Evolutionary conservation across 2,329 filamentous ascomycete genomes (phyloP), one percentile per base, ranked within the genome.

Genomic region (Orbilia brochopaga): DNA sequence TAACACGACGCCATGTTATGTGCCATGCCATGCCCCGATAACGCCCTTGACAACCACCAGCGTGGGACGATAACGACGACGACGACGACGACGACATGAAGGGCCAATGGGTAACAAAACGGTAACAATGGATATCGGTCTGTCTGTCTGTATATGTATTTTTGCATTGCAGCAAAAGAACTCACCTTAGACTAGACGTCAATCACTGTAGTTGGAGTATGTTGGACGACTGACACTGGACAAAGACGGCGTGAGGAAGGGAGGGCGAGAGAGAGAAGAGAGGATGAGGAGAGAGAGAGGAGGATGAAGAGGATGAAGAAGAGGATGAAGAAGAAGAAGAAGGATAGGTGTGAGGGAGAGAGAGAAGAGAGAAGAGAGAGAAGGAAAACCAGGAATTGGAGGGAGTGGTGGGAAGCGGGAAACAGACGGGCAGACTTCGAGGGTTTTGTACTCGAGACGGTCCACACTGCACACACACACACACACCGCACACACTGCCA

Each of bases 401-500:
- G 60, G 50, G 32, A 56, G 59, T 59, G 40, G 46, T 30, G 30
- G 54, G 67, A n/a, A 65, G 59, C 51, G 32, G 55, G 60, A 59
- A 70, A 37, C 59, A 60, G 60, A 60, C 67, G 67, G 66, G 67
- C 59, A 40, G 59, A 63, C 62, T 65, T 32, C 54, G 67, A 64
- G 67, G 67, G 67, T 72, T 72, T 72, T 72, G 67, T 72, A 72
- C 67, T 72, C 67, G 67, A 67, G 63, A 67, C 55, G 37, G 55
- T 19, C 55, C 27, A 4, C 53, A 42, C 37, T 4, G 37, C 37
- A 42, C 37, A 3, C 3, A 32, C 8, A 8, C 3, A 32, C 27
- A 32, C 4, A 32, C 3, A 32, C n/a, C n/a, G n/a, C n/a, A n/a
- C n/a, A n/a, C n/a, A n/a, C n/a, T n/a, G n/a, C n/a, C n/a, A n/a